phyloP scores from a whole-genome alignment of 2,329 filamentous ascomycete species.

The Fusarium sublunatum region DNA sequence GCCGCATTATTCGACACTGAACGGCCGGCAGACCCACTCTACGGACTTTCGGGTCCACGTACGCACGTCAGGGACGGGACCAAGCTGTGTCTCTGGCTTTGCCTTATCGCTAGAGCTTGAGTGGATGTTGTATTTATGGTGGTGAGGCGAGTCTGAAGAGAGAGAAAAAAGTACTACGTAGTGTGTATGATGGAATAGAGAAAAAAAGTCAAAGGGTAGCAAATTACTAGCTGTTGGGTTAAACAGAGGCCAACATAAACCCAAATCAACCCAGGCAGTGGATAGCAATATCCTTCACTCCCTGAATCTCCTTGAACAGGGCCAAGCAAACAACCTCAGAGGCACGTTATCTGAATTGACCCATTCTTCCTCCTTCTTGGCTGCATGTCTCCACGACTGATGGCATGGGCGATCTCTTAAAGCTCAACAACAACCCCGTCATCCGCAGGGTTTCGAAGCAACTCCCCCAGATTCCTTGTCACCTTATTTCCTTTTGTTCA shows the following conservation, averaged over 20 bases:
- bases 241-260: background rate
- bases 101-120: conserved; percentile 16
- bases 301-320: conserved; percentile 13
- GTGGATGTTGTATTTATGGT: conserved; percentile 9
- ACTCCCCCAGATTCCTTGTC: conserved; percentile 29
- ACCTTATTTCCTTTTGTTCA: conserved; percentile 12
- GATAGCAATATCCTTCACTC: conserved; percentile 32
- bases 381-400: conserved; percentile 26
- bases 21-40: conserved; percentile 36
- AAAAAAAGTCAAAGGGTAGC: background rate
- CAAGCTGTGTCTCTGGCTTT: background rate
- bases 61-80: background rate
- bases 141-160: background rate
- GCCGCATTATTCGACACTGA: conserved; percentile 29
- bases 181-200: conserved; percentile 5
- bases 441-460: conserved; percentile 26
- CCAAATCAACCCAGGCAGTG: conserved; percentile 13
- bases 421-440: conserved; percentile 40
- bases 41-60: conserved; percentile 21
- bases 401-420: conserved; percentile 40
- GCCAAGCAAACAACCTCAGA: conserved; percentile 25
- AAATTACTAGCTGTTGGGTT: background rate
- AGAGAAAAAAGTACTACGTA: background rate
- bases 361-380: conserved; percentile 41
- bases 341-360: conserved; percentile 40